Conservation (phyloP, 1,284 basidiomycete species). For the Naganishia cerealis region DNA sequence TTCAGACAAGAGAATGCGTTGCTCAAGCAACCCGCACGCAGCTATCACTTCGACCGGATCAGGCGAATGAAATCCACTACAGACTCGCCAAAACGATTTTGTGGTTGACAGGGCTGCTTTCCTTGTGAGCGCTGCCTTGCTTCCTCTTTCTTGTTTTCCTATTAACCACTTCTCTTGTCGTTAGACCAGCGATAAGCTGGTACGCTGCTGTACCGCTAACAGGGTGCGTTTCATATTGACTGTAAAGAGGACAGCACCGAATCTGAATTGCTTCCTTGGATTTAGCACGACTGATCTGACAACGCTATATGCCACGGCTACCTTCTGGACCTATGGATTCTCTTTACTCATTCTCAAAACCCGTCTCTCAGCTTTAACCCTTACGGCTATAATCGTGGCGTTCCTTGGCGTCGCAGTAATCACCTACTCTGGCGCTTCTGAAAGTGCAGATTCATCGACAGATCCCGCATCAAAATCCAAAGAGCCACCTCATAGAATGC, state of each 20-base stretch:
- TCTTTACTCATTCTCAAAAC: conserved; percentile 47
- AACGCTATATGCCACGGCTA: conserved; percentile 34
- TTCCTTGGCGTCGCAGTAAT: conserved; percentile 51
- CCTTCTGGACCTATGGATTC: conserved; percentile 41
- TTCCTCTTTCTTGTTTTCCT: not conserved
- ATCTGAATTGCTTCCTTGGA: not conserved
- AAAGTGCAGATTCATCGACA: conserved; percentile 4
- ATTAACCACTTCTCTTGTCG: too few species aligned
- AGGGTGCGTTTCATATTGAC: conserved; percentile 37
- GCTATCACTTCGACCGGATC: conserved; percentile 12
- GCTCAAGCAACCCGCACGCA: not conserved
- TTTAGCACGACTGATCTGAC: conserved; percentile 34
- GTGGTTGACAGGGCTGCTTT: conserved; percentile 32
- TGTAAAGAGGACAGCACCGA: not conserved
- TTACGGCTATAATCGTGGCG: conserved; percentile 48
- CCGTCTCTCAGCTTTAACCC: conserved; percentile 44
- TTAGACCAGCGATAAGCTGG: conserved; percentile 35
- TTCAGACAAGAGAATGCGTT: not conserved
- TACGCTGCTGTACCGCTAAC: conserved; percentile 37
- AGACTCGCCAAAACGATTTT: conserved; percentile 19
- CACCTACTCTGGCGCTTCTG: conserved; percentile 42
- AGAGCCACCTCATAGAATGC: conserved; percentile 38
- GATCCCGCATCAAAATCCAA: not conserved
- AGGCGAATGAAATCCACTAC: conserved; percentile 14
- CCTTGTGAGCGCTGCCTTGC: conserved; percentile 25